Conservation (phyloP, 257 asterid species). For the Ilex aquifolium region DNA sequence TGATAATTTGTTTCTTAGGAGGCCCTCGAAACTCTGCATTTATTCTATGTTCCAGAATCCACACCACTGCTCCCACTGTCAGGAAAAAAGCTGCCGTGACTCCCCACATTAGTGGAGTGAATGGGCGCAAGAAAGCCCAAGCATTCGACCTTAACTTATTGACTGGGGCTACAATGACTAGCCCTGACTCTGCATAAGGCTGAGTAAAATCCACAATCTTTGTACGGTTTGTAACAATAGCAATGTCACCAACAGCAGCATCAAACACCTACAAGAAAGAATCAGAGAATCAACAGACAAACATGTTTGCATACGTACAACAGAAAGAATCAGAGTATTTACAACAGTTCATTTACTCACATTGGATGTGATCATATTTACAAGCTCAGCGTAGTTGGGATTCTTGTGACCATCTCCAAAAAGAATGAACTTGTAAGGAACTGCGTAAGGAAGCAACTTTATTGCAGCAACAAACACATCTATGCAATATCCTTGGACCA, state of each 20-base stretch:
- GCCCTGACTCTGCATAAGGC: conserved; percentile 77
- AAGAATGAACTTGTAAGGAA: conserved; percentile 58
- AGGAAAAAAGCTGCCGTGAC: conserved; percentile 61
- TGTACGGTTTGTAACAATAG: conserved; percentile 68
- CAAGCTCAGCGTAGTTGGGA: conserved; percentile 56
- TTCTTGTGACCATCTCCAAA: conserved; percentile 64
- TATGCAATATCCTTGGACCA: conserved; percentile 55
- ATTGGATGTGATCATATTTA: conserved; percentile 34
- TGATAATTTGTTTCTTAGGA: conserved; percentile 59
- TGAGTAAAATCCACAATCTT: conserved; percentile 76
- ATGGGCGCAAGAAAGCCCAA: conserved; percentile 79
- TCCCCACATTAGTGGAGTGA: conserved; percentile 61
- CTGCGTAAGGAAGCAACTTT: conserved; percentile 58
- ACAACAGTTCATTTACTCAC: conserved; percentile 29
- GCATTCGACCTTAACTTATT: conserved; percentile 46
- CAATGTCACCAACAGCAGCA: conserved; percentile 81
- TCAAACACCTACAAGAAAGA: conserved; percentile 50
- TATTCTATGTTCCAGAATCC: conserved; percentile 74
- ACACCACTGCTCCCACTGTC: conserved; percentile 54
- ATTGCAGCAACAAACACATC: conserved; percentile 74
- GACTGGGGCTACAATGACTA: conserved; percentile 61
- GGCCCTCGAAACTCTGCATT: conserved; percentile 86
- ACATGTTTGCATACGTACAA: background rate
- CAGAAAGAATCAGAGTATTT: conserved; percentile 7
- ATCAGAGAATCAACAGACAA: conserved; percentile 9